Percentiles rank a stretch among this genome's conserved stretches.
Conservation (phyloP, 257 asterid species). For the Perilla frutescens region DNA sequence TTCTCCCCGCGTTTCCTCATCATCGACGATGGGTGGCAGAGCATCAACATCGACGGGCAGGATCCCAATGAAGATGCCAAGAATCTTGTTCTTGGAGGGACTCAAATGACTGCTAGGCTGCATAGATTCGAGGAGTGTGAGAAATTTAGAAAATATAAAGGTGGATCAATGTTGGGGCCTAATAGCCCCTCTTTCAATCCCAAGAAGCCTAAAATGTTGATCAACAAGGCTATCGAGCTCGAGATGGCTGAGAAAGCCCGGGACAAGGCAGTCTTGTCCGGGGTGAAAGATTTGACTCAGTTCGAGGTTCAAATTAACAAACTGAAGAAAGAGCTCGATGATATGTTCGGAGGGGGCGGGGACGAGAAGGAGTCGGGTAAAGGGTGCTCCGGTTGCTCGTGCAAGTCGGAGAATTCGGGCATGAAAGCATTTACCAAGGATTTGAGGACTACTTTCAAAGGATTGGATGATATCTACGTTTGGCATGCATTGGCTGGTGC, state of each 20-base stretch:
- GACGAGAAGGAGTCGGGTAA: constrained; percentile 29
- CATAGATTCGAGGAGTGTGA: constrained; percentile 70
- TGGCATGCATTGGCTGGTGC: constrained; percentile 85
- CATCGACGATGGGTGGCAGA: constrained; percentile 86
- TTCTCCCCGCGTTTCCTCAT: constrained; percentile 64
- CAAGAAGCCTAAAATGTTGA: constrained; percentile 64
- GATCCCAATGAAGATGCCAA: constrained; percentile 54
- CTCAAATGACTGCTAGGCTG: constrained; percentile 78
- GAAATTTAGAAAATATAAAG: constrained; percentile 57
- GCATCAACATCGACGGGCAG: constrained; percentile 56
- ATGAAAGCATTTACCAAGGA: constrained; percentile 63
- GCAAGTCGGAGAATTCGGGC: constrained; percentile 45
- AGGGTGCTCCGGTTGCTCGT: constrained; percentile 42
- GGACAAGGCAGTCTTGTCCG: constrained; percentile 55
- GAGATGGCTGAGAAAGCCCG: constrained; percentile 69
- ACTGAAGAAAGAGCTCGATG: constrained; percentile 48
- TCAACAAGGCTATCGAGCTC: constrained; percentile 73
- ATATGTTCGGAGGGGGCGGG: constrained; percentile 48
- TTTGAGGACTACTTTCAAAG: constrained; percentile 57
- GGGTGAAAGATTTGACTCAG: constrained; percentile 45
- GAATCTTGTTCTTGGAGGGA: constrained; percentile 67
- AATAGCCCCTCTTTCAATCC: constrained; percentile 55
- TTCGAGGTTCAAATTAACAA: constrained; percentile 43
- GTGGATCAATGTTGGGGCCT: constrained; percentile 54
- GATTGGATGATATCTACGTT: constrained; percentile 73